A percentile compares a stretch with the other conserved stretches of the same genome.
Conservation (phyloP, 805 yeast genomes). For the Candida sonorensis region DNA sequence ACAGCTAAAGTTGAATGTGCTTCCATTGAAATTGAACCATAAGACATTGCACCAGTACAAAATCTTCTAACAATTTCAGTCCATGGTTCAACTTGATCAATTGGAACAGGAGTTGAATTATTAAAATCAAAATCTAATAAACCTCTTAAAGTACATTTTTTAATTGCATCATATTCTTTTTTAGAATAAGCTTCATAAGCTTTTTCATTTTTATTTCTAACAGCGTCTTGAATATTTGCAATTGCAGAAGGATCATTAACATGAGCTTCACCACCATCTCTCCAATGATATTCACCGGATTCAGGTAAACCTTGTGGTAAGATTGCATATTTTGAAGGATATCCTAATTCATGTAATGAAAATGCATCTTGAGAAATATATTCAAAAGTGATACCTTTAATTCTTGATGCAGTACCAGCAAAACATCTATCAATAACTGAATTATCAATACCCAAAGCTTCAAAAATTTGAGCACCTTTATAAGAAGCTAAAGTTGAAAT, state of each 20-base stretch:
- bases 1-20: slow-evolving; percentile 96
- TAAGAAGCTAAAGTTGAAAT: slow-evolving; percentile 96
- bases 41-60: slow-evolving; percentile 99
- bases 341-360: slow-evolving; percentile 88
- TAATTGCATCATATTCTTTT: slow-evolving; percentile 86
- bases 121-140: slow-evolving; percentile 84
- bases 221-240: slow-evolving; percentile 97
- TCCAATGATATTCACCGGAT: slow-evolving; percentile 96
- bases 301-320: slow-evolving; percentile 78
- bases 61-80: slow-evolving; percentile 96
- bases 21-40: slow-evolving; percentile 98
- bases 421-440: slow-evolving; percentile 93
- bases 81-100: slow-evolving; percentile 99
- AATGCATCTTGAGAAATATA: slow-evolving; percentile 96
- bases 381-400: slow-evolving; percentile 91
- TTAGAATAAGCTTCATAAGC: slow-evolving; percentile 88
- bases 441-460: slow-evolving; percentile 92
- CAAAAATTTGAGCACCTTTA: slow-evolving; percentile 98
- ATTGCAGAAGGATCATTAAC: slow-evolving; percentile 92
- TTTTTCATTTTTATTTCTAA: slow-evolving; percentile 87
- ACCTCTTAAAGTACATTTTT: slow-evolving; percentile 91
- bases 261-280: slow-evolving; percentile 97
- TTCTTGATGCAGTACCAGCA: slow-evolving; percentile 96
- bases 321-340: slow-evolving; percentile 67
- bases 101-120: slow-evolving; percentile 66